A percentile compares a stretch with the other conserved stretches of the same genome.
Evolutionary conservation across 2,329 filamentous ascomycete species (phyloP).

Genomic region (Neodidymelliopsis sp.): DNA sequence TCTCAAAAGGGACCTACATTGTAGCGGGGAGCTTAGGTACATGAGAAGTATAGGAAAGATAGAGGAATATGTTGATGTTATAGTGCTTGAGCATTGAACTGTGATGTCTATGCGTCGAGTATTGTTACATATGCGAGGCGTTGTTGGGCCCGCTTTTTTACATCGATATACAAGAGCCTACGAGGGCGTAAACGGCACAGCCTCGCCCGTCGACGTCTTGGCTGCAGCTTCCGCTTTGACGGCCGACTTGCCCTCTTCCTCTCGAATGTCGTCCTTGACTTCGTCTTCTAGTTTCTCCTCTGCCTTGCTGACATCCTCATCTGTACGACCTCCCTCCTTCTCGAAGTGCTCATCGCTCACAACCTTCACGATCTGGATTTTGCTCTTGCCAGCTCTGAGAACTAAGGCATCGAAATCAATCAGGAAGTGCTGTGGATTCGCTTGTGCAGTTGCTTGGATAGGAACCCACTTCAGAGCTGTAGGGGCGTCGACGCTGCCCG

Average conservation of each 20-base stretch:
- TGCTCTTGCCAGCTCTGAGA: constrained; percentile 66
- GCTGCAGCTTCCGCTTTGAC: not conserved
- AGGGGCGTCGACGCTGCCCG: constrained; percentile 50
- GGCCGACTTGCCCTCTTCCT: not conserved
- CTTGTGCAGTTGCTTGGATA: constrained; percentile 66
- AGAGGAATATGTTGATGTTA: constrained; percentile 10
- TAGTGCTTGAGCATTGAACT: not conserved
- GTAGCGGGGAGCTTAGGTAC: not conserved
- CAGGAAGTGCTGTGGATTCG: constrained; percentile 65
- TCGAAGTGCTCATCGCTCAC: constrained; percentile 63
- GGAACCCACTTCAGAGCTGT: constrained; percentile 66
- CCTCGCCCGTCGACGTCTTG: constrained; percentile 1
- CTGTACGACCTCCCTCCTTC: constrained; percentile 44
- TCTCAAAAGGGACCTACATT: not conserved
- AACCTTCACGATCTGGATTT: constrained; percentile 64
- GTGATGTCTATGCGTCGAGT: not conserved
- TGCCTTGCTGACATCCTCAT: too few relatives aligned
- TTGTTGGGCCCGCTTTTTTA: not conserved
- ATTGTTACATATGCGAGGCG: not conserved
- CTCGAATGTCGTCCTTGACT: not conserved
- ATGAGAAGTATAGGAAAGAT: not conserved
- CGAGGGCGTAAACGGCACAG: constrained; percentile 11
- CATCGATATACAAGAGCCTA: not conserved
- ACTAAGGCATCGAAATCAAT: constrained; percentile 66
- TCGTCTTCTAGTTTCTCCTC: not conserved